Evolutionary conservation across 768 basidiomycete genomes (phyloP), one percentile per base, ranked within the genome.

Genomic region (Kwoniella bestiolae): DNA sequence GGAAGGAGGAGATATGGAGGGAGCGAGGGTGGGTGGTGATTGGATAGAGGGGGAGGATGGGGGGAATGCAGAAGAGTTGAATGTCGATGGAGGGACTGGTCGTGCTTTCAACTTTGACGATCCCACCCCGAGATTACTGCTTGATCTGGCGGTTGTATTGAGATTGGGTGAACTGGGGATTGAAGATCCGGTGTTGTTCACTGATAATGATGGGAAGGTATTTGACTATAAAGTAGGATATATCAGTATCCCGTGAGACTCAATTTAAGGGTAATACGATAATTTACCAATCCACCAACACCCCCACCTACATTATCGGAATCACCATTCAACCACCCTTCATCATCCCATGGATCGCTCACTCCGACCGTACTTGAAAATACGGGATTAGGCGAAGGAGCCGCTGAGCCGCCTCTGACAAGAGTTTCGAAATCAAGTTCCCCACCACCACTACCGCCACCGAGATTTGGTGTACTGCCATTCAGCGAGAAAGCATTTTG

Each of bases 381-480:
- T 46, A 46, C 60, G 52, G 35, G 60, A 28, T 61, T 61, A 11
- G 62, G 62, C 28, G 52, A 56, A 35, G 62, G 44, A 41, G 53
- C 52, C 5, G 61, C 50, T 18, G 52, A 52, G 25, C 59, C 21
- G 35, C 77, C 77, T 44, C 72, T 73, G 23, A 80, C 79, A 3
- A 80, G 67, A 23, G 79, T 67, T 63, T 80, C 93, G 72, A 99
- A 99, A 75, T 96, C 89, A 18, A 92, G 84, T 21, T 85, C 85
- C 0, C 85, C 84, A n/a, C 68, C 78, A 14, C 26, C 26, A n/a
- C 23, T 18, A 56, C 25, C 79, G 70, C 32, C 28, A 5, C 23
- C 28, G 18, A 29, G 29, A 16, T 34, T 35, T 23, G 28, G 16
- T 14, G 25, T 78, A 71, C 78, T 78, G 1, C 86, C 86, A 51